A percentile compares a stretch with the other conserved stretches of the same genome.
phyloP scores from a whole-genome alignment of 2,329 filamentous ascomycete species.

The Plenodomus lindquistii region DNA sequence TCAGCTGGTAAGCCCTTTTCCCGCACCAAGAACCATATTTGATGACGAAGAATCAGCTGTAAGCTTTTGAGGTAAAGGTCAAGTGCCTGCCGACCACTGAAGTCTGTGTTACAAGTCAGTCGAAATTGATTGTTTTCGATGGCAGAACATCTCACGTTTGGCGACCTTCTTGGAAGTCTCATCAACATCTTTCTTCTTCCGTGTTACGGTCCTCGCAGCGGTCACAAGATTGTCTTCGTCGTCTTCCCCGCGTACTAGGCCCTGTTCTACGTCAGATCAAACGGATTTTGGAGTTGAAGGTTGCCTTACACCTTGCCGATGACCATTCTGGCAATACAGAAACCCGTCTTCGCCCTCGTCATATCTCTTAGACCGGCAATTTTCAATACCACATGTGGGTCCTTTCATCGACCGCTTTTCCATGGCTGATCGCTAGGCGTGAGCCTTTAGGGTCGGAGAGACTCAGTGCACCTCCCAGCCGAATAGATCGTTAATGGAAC shows the following conservation, averaged over 20 bases:
- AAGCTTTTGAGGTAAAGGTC: slow-evolving; percentile 82
- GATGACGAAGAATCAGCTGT: slow-evolving; percentile 82
- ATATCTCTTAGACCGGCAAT: slow-evolving; percentile 69
- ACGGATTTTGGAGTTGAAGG: not conserved
- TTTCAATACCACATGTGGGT: slow-evolving; percentile 57
- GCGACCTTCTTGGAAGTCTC: slow-evolving; percentile 50
- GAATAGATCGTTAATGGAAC: too few relatives aligned
- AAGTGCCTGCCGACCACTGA: slow-evolving; percentile 68
- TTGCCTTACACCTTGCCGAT: slow-evolving; percentile 70
- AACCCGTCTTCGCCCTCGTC: slow-evolving; percentile 75
- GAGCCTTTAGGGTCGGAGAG: too few relatives aligned
- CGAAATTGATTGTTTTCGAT: not conserved
- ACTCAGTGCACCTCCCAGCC: too few relatives aligned
- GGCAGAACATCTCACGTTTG: slow-evolving; percentile 9
- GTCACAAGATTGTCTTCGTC: slow-evolving; percentile 67
- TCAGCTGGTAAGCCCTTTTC: slow-evolving; percentile 69
- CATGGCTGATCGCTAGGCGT: not conserved
- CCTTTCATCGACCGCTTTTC: slow-evolving; percentile 21
- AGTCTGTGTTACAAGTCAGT: slow-evolving; percentile 52
- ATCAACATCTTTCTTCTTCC: slow-evolving; percentile 56
- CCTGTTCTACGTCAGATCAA: slow-evolving; percentile 20
- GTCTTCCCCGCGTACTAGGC: slow-evolving; percentile 52
- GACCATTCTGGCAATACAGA: slow-evolving; percentile 78
- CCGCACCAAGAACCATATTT: slow-evolving; percentile 73
- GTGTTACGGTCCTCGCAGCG: slow-evolving; percentile 60